Base-by-base conservation (phyloP, 305 asterid genomes). In the Rubia tinctorum region DNA sequence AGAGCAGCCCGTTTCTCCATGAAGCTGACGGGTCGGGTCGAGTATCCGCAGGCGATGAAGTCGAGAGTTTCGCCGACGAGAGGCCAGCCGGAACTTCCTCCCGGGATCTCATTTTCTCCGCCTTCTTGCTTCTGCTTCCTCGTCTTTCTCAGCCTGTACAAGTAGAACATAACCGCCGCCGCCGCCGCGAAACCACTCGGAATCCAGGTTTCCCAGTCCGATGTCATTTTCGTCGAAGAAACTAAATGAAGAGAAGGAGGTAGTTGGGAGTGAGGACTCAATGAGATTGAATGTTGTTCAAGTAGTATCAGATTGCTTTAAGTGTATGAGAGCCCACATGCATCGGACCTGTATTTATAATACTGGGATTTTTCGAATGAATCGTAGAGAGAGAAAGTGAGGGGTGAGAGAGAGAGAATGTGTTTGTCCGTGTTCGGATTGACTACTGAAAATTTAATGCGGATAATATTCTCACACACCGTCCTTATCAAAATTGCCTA, bases 81-180 rank as follows among this genome's bases (percentile, higher is more conserved):
- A 39, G 99, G 99, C 97, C 97, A 94, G 3, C 99, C 97, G 76
- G 86, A 78, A 53, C 86, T 90, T 70, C 97, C 99, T 77, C 82
- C 80, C 14, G 97, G 97, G 65, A 94, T 71, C 74, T 73, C 82
- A 10, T 69, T 68, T 20, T 71, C 78, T 71, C 55, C 79, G 23
- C 22, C 59, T 5, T 22, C 13, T 59, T 67, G 73, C 17, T 61
- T 75, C 13, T 79, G 76, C 71, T 72, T 20, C 15, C n/a, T 59
- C 14, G 62, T n/a, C n/a, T n/a, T n/a, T n/a, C n/a, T n/a, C n/a
- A n/a, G n/a, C n/a, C n/a, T 53, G 53, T 37, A 77, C 66, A 81
- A 2, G 5, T 58, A 23, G 44, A 78, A 68, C 34, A 58, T 2
- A 22, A n/a, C 23, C 12, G 10, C 27, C n/a, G n/a, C n/a, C n/a